Conservation (phyloP, 441 rosid species). For the Hura crepitans region DNA sequence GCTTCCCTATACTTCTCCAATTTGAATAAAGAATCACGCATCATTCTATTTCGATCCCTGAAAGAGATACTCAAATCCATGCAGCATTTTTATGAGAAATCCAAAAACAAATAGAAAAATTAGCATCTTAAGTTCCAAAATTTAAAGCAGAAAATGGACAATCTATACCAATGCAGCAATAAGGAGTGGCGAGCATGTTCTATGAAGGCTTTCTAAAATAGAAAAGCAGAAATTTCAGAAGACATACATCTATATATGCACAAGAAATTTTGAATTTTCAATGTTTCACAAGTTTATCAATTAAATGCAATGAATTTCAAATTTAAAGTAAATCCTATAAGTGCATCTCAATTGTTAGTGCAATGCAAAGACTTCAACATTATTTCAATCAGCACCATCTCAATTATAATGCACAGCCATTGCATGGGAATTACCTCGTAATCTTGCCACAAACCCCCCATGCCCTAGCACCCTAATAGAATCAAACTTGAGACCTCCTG, state of each 20-base stretch:
- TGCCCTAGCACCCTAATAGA: not conserved
- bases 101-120: conserved; percentile 14
- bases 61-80: conserved; percentile 12
- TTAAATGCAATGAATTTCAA: not conserved
- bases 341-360: not conserved
- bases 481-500: not conserved
- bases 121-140: not conserved
- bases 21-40: conserved; percentile 43
- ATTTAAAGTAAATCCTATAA: not conserved
- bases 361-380: not conserved
- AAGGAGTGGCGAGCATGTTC: not conserved
- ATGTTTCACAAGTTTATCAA: conserved; percentile 1
- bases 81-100: not conserved
- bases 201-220: not conserved
- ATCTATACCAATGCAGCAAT: not conserved
- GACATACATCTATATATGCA: not conserved
- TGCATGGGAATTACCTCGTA: not conserved
- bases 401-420: conserved; percentile 5
- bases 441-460: not conserved
- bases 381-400: not conserved
- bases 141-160: conserved; percentile 1
- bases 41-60: conserved; percentile 46
- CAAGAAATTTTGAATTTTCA: not conserved
- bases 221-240: not conserved
- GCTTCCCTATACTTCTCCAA: conserved; percentile 42